Percentiles rank a stretch among this genome's conserved stretches.
Conservation (phyloP, 2,329 filamentous ascomycete genomes). For the Alternaria triticina region DNA sequence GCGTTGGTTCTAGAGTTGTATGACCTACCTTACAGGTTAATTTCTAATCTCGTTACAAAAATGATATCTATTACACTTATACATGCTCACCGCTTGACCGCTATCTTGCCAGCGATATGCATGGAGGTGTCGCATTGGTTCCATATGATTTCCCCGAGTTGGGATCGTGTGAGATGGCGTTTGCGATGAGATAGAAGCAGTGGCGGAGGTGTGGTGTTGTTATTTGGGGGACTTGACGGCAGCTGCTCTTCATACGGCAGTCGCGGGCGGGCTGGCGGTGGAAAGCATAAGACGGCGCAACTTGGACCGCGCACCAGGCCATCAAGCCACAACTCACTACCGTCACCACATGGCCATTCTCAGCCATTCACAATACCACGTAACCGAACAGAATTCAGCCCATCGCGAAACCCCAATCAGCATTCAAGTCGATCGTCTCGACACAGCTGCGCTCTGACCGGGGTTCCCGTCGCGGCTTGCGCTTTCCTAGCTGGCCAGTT, state of each 20-base stretch:
- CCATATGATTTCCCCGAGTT: not conserved
- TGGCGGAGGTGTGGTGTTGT: not conserved
- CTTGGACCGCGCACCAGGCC: not conserved
- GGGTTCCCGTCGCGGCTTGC: not conserved
- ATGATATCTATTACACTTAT: not conserved
- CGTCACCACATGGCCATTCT: not conserved
- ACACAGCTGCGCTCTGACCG: not conserved
- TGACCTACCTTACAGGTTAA: slow-evolving; percentile 4
- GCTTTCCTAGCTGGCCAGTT: not conserved
- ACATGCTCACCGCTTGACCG: not conserved
- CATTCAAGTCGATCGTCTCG: not conserved
- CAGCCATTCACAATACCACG: not conserved
- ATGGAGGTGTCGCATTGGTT: not conserved
- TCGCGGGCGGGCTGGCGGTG: not conserved
- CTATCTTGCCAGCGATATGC: not conserved
- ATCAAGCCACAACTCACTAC: not conserved
- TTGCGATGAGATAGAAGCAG: not conserved
- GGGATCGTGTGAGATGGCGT: not conserved
- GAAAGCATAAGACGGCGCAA: not conserved
- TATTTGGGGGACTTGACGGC: not conserved
- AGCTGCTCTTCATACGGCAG: not conserved
- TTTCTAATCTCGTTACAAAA: slow-evolving; percentile 9
- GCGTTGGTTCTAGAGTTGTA: slow-evolving; percentile 2
- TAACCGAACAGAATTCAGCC: not conserved
- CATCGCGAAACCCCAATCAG: not conserved